Evolutionary conservation across 192 early-diverging fungal species (phyloP), one percentile per base, ranked within the genome.

Genomic region (Geranomyces variabilis): DNA sequence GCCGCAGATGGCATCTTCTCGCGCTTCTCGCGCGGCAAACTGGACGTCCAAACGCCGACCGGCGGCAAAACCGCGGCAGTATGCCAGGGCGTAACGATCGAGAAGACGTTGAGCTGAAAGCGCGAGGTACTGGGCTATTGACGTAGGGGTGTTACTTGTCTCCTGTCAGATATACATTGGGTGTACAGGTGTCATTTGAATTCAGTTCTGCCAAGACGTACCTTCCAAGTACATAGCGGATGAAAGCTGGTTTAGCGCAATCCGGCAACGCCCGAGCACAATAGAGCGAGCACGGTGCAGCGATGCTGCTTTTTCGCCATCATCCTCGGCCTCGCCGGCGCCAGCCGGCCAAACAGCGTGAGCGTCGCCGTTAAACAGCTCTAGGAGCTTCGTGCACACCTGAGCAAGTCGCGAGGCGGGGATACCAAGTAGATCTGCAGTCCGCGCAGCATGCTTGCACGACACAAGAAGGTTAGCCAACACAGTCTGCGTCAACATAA

Each of bases 61-160:
- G 22, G 68, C 67, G 10, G 71, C 62, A 24, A 74, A 43, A 12
- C 75, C 75, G 14, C 75, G 72, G 65, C 73, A 81, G 61, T 81
- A 71, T 24, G 75, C 15, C 69, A 75, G 46, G 63, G 74, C 74
- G 56, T 78, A 81, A 0, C 57, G 34, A 47, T 81, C 74, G 21
- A 81, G 67, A n/a, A 81, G 55, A 3, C 74, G 65, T 46, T 78
- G 76, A 0, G 72, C 72, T n/a, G 72, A 51, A n/a, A 74, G 22
- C 14, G 72, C 72, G 26, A 67, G 24, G 30, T 74, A 74, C 30
- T 74, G 72, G 12, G 72, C 47, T 41, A 10, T 41, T 10, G 10
- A 41, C n/a, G n/a, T n/a, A n/a, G n/a, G n/a, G 10, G 10, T 10
- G 36, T 7, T 41, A 41, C 10, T 41, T 41, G 3, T 41, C 36